A percentile compares a stretch with the other conserved stretches of the same genome.
Conservation (phyloP, 2,329 filamentous ascomycete genomes). For the Orbilia ellipsospora region DNA sequence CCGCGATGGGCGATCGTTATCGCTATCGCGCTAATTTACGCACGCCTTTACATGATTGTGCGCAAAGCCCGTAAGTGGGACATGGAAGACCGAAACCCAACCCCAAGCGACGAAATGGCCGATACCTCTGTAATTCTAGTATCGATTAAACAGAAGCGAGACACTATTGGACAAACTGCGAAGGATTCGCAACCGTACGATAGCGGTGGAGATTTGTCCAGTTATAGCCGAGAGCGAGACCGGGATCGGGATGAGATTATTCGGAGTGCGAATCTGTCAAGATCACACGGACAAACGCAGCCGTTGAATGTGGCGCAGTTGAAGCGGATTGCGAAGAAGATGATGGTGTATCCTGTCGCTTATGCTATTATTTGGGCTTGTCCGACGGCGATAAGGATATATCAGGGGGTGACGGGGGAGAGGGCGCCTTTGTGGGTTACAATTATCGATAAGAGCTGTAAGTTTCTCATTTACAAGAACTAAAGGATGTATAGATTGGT, state of each 20-base stretch:
- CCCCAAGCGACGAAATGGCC: conserved; percentile 50
- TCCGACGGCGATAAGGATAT: conserved; percentile 63
- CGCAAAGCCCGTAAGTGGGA: conserved; percentile 61
- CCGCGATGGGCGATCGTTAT: conserved; percentile 64
- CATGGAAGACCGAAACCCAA: conserved; percentile 36
- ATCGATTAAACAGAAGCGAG: conserved; percentile 15
- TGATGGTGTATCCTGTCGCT: conserved; percentile 64
- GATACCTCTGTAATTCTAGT: conserved; percentile 41
- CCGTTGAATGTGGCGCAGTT: conserved; percentile 50
- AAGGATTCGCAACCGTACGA: conserved; percentile 26
- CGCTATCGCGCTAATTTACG: conserved; percentile 62
- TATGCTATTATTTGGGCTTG: conserved; percentile 64
- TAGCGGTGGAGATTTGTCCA: conserved; percentile 17
- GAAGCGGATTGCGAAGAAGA: conserved; percentile 62
- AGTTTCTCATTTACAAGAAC: conserved; percentile 7
- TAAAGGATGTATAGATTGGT: neutral
- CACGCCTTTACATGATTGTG: conserved; percentile 63
- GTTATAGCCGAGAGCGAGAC: neutral
- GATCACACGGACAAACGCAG: conserved; percentile 35
- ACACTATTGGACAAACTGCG: conserved; percentile 38
- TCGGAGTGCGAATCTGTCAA: neutral
- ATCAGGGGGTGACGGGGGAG: conserved; percentile 61
- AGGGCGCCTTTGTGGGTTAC: conserved; percentile 62
- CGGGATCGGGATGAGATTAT: neutral
- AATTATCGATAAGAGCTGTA: conserved; percentile 61